Percentiles rank a stretch among this genome's conserved stretches.
These are phyloP conservation scores for Wickerhamomyces strasburgensis DNA, from an alignment of 805 yeast genomes.

Conservation along the genomic window DNA sequence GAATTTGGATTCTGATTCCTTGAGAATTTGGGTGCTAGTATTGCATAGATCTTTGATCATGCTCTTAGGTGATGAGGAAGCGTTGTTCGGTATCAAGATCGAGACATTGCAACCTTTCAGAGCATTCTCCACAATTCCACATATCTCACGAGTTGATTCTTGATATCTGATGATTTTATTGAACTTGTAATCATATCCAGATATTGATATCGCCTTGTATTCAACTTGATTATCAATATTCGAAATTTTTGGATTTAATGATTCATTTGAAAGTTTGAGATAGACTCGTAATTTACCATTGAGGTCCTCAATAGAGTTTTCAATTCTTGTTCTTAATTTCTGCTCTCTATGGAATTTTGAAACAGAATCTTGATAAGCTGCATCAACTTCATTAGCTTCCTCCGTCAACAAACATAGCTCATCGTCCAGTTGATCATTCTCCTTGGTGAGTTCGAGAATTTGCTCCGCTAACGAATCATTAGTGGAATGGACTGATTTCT, in stretches of 20 bases:
- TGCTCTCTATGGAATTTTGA: slow-evolving; percentile 32
- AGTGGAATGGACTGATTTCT: background rate
- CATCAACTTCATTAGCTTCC: slow-evolving; percentile 19
- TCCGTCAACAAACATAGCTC: slow-evolving; percentile 21
- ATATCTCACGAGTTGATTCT: slow-evolving; percentile 4
- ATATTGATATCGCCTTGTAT: too few relatives aligned
- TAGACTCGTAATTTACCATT: slow-evolving; percentile 30
- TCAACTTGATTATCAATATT: background rate
- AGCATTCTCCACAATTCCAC: slow-evolving; percentile 7
- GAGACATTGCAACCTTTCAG: slow-evolving; percentile 16
- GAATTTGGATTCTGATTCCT: background rate
- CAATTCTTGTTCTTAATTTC: slow-evolving; percentile 37
- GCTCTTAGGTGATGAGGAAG: background rate
- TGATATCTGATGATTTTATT: slow-evolving; percentile 5
- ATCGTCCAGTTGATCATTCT: slow-evolving; percentile 16
- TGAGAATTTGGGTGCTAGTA: background rate
- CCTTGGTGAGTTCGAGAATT: slow-evolving; percentile 20
- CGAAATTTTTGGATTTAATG: slow-evolving; percentile 1
- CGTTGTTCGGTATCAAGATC: slow-evolving; percentile 1
- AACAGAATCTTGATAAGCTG: slow-evolving; percentile 20
- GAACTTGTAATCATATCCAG: slow-evolving; percentile 6
- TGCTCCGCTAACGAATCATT: slow-evolving; percentile 11
- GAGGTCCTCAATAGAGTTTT: slow-evolving; percentile 43
- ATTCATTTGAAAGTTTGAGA: too few relatives aligned
- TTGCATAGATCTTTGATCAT: background rate